Evolutionary conservation across 1,284 basidiomycete species (phyloP).

Genomic region (Termitomyces sp.): DNA sequence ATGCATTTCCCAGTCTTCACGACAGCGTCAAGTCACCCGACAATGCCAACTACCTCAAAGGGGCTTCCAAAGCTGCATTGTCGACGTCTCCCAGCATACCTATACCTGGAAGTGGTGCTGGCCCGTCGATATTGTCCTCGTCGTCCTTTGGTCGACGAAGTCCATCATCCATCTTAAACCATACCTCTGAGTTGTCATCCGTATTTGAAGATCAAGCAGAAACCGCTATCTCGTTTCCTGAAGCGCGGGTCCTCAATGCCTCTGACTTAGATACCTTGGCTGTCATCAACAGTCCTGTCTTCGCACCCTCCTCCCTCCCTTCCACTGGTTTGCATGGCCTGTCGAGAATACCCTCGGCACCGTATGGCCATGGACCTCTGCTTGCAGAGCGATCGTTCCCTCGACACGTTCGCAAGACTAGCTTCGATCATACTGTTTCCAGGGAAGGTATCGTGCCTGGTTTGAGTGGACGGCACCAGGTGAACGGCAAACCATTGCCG

Average conservation of each 20-base stretch:
- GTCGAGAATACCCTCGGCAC: constrained; percentile 37
- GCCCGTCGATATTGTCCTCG: constrained; percentile 40
- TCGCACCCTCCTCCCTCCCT: constrained; percentile 65
- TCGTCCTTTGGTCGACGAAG: constrained; percentile 39
- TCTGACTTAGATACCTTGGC: constrained; percentile 38
- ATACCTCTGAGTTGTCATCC: constrained; percentile 41
- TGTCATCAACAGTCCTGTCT: constrained; percentile 44
- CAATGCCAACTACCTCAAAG: constrained; percentile 21
- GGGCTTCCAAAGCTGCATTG: constrained; percentile 21
- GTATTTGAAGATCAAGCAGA: constrained; percentile 52
- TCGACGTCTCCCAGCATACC: constrained; percentile 42
- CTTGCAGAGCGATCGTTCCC: constrained; percentile 61
- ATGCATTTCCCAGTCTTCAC: constrained; percentile 37
- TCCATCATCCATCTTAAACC: constrained; percentile 34
- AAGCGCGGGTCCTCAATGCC: constrained; percentile 33
- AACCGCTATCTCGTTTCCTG: constrained; percentile 19
- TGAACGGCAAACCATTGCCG: constrained; percentile 67
- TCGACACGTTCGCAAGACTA: constrained; percentile 83
- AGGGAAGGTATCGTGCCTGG: constrained; percentile 57
- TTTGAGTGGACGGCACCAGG: constrained; percentile 66
- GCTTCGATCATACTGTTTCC: constrained; percentile 85
- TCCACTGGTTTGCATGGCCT: constrained; percentile 57
- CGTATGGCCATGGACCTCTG: constrained; percentile 24
- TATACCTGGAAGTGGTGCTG: constrained; percentile 34
- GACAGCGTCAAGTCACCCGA: constrained; percentile 25